These are phyloP conservation scores for Phylloporus arenicola DNA, from an alignment of 768 basidiomycete genomes.

Conservation along the genomic window DNA sequence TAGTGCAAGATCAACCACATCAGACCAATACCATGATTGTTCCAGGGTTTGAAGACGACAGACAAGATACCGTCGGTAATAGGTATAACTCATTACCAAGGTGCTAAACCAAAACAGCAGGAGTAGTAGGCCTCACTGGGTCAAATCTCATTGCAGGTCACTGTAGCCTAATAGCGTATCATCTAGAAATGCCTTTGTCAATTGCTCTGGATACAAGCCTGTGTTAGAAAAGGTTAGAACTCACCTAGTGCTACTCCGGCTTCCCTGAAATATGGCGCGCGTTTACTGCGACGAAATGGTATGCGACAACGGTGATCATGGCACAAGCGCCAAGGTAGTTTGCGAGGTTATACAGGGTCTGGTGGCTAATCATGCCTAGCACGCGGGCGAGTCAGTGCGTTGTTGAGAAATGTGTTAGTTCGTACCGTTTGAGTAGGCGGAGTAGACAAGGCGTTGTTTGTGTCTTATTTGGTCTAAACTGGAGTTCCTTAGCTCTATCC, in stretches of 20 bases:
- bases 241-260: conserved; percentile 8
- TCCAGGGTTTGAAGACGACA: conserved; percentile 10
- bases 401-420: neutral
- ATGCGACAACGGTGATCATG: conserved; percentile 82
- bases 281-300: conserved; percentile 89
- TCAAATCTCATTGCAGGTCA: neutral
- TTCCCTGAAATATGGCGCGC: conserved; percentile 41
- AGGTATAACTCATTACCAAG: conserved; percentile 12
- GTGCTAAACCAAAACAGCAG: conserved; percentile 11
- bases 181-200: neutral
- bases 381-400: conserved; percentile 4
- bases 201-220: neutral
- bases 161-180: neutral
- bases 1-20: conserved; percentile 13
- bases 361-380: conserved; percentile 66
- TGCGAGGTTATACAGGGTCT: conserved; percentile 75
- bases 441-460: conserved; percentile 21
- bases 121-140: neutral
- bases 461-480: conserved; percentile 29
- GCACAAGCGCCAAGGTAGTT: conserved; percentile 80
- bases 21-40: conserved; percentile 9
- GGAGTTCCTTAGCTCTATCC: conserved; percentile 10
- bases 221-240: conserved; percentile 3
- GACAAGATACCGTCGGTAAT: neutral
- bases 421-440: conserved; percentile 14